Percentiles rank a stretch among this genome's conserved stretches.
Evolutionary conservation across 164 flowering plant genomes (phyloP).

Genomic region (Buxus sempervirens): DNA sequence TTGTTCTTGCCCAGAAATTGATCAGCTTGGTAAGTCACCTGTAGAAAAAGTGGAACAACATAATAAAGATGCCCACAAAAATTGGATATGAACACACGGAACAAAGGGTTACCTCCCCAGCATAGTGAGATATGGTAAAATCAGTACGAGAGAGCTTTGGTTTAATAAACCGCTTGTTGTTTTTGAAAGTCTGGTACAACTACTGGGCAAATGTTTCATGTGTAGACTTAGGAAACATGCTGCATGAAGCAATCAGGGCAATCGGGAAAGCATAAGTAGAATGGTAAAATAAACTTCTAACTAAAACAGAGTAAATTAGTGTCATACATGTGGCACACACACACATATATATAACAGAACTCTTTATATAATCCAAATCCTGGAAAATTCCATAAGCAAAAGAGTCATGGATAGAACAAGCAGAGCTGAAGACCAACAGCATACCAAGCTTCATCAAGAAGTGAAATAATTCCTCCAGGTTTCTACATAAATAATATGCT

Average conservation of each 20-base stretch:
- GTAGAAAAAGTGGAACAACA: constrained; percentile 11
- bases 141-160: constrained; percentile 76
- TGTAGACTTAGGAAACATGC: constrained; percentile 85
- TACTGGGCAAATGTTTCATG: constrained; percentile 72
- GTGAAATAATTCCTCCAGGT: constrained; percentile 74
- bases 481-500: constrained; percentile 32
- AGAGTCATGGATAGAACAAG: background rate
- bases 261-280: background rate
- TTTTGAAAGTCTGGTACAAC: constrained; percentile 70
- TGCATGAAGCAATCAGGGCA: constrained; percentile 22
- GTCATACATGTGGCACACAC: background rate
- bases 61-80: background rate
- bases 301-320: background rate
- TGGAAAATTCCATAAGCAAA: background rate
- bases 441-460: constrained; percentile 80
- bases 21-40: constrained; percentile 71
- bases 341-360: too few species aligned
- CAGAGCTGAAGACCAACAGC: background rate
- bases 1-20: constrained; percentile 81
- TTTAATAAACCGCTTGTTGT: constrained; percentile 64
- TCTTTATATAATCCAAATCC: background rate
- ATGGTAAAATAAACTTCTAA: background rate
- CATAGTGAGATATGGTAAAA: constrained; percentile 70
- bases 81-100: background rate
- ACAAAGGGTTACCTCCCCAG: constrained; percentile 56